Conservation (phyloP, 169 alveolate species). For the Plasmodium relictum region DNA sequence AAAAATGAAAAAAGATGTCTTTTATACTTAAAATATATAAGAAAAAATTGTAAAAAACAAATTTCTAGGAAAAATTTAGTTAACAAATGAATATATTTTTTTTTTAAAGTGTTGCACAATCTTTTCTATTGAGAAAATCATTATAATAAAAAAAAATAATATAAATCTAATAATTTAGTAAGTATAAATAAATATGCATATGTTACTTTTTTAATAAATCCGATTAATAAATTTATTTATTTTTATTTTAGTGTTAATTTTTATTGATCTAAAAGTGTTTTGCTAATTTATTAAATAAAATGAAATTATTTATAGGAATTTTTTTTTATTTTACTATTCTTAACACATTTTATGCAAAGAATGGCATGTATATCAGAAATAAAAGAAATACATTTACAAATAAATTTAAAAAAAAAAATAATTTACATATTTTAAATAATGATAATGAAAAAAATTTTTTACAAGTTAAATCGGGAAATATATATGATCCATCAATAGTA, state of each 20-base stretch:
- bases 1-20: not conserved
- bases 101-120: not conserved
- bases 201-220: no score
- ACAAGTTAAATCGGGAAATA: conserved; percentile 23
- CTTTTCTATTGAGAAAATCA: not conserved
- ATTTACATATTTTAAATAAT: conserved; percentile 9
- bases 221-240: no score
- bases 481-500: conserved; percentile 54
- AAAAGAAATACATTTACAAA: conserved; percentile 8
- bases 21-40: no score
- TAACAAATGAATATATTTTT: no score
- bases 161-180: no score
- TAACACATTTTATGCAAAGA: conserved; percentile 1
- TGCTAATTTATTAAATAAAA: not conserved
- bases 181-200: no score
- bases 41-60: not conserved
- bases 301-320: not conserved
- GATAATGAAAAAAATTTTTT: conserved; percentile 39
- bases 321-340: conserved; percentile 7
- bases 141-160: not conserved
- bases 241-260: not conserved
- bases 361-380: not conserved
- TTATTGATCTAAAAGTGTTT: not conserved
- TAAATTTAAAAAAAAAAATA: conserved; percentile 3
- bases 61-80: no score